Evolutionary conservation across 2,329 filamentous ascomycete genomes (phyloP).

Genomic region (Atkinsonella texensis): DNA sequence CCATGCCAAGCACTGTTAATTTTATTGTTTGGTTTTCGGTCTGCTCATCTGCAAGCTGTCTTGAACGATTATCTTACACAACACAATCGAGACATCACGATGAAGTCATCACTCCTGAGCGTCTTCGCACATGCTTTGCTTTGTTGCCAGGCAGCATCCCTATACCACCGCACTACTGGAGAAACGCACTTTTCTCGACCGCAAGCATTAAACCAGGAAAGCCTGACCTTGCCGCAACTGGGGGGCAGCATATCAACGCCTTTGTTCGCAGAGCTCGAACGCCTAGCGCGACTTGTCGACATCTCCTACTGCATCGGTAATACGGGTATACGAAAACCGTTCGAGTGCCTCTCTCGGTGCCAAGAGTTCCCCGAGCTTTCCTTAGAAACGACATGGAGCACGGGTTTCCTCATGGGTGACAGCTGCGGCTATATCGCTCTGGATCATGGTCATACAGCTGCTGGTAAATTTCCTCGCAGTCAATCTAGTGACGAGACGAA

Average conservation of each 20-base stretch:
- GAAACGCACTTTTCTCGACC: neutral
- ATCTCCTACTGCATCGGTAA: slow-evolving; percentile 88
- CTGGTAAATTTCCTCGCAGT: slow-evolving; percentile 10
- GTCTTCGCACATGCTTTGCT: neutral
- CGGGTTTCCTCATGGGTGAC: slow-evolving; percentile 73
- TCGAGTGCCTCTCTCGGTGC: slow-evolving; percentile 76
- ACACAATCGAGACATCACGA: neutral
- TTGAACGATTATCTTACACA: too few species aligned
- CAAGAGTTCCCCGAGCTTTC: slow-evolving; percentile 70
- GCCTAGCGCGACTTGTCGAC: slow-evolving; percentile 82
- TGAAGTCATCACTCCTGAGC: neutral
- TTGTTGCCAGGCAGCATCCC: neutral
- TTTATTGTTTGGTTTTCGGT: too few species aligned
- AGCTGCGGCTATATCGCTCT: slow-evolving; percentile 89
- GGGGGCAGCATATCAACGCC: slow-evolving; percentile 35
- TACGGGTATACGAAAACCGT: slow-evolving; percentile 71
- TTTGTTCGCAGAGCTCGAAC: slow-evolving; percentile 74
- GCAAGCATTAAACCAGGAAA: neutral
- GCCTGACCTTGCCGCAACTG: neutral
- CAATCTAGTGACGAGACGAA: slow-evolving; percentile 8
- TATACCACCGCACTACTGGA: neutral
- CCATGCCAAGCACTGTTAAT: too few species aligned
- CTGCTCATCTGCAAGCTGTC: too few species aligned
- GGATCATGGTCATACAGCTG: slow-evolving; percentile 41
- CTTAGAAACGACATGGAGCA: slow-evolving; percentile 79